Conservation (phyloP, 2,329 filamentous ascomycete species). For the Penicillium sp. region DNA sequence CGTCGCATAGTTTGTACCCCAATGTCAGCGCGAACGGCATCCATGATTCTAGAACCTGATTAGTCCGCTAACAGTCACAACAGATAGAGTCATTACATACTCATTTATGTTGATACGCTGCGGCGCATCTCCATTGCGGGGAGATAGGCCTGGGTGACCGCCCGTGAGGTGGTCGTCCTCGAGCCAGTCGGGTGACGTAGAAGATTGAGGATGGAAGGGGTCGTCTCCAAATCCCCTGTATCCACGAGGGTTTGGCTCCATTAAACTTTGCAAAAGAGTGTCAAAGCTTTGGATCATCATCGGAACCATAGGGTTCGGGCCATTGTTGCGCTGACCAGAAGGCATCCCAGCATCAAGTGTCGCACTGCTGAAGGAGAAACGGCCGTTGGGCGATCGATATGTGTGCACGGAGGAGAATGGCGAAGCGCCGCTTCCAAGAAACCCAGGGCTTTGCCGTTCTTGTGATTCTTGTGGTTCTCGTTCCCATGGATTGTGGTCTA, state of each 20-base stretch:
- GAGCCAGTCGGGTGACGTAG: conserved; percentile 10
- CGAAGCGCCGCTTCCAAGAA: conserved; percentile 16
- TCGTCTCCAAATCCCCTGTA: conserved; percentile 5
- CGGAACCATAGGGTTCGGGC: conserved; percentile 24
- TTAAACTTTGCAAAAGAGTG: conserved; percentile 46
- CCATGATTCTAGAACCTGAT: conserved; percentile 23
- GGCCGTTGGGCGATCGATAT: conserved; percentile 46
- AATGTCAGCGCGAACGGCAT: conserved; percentile 26
- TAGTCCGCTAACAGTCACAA: not conserved
- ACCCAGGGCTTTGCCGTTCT: conserved; percentile 23
- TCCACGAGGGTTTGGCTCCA: conserved; percentile 24
- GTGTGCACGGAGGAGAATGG: conserved; percentile 33
- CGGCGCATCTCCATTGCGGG: conserved; percentile 51
- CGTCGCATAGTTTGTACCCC: conserved; percentile 5
- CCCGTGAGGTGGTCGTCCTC: conserved; percentile 7
- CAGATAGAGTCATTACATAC: conserved; percentile 33
- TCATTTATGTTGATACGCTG: conserved; percentile 47
- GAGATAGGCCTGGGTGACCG: conserved; percentile 38
- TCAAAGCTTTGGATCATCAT: conserved; percentile 38
- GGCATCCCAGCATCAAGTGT: conserved; percentile 24
- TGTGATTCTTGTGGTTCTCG: conserved; percentile 40
- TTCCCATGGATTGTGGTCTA: conserved; percentile 48
- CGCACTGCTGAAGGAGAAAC: conserved; percentile 40
- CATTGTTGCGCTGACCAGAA: conserved; percentile 14
- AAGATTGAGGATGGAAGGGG: conserved; percentile 5